These are phyloP conservation scores for Colletotrichum nymphaeae DNA, from an alignment of 2,329 filamentous ascomycete genomes.

Conservation along the genomic window DNA sequence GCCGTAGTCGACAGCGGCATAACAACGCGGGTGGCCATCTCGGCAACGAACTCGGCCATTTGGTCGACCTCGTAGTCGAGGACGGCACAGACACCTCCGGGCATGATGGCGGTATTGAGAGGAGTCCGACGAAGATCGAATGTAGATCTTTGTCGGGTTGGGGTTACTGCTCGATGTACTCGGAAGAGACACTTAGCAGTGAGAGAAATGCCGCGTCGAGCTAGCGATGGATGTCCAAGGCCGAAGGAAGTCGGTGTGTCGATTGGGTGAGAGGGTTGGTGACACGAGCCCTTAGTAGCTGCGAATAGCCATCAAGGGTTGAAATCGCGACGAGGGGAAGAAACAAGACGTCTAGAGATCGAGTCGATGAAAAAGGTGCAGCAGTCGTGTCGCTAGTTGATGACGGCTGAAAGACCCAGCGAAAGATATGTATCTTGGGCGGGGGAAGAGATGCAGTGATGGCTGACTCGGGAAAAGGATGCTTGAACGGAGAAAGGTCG, in stretches of 20 bases:
- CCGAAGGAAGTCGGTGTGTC: not conserved
- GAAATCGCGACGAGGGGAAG: not conserved
- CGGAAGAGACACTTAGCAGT: slow-evolving; percentile 8
- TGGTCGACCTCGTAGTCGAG: slow-evolving; percentile 96
- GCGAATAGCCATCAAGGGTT: slow-evolving; percentile 33
- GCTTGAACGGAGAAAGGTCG: slow-evolving; percentile 6
- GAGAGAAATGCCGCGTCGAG: not conserved
- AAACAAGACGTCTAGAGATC: not conserved
- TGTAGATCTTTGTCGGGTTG: slow-evolving; percentile 50
- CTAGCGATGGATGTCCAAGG: slow-evolving; percentile 6
- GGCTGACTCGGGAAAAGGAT: slow-evolving; percentile 22
- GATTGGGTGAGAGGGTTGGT: slow-evolving; percentile 10
- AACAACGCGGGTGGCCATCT: slow-evolving; percentile 78
- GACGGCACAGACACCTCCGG: slow-evolving; percentile 90
- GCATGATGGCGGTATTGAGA: slow-evolving; percentile 61
- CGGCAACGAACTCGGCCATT: slow-evolving; percentile 95
- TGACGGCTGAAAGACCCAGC: not conserved
- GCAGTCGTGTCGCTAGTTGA: not conserved
- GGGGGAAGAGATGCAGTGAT: slow-evolving; percentile 3
- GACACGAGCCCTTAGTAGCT: slow-evolving; percentile 24
- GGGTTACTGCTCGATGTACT: slow-evolving; percentile 30
- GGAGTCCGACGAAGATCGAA: slow-evolving; percentile 53
- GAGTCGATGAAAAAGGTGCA: not conserved
- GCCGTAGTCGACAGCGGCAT: slow-evolving; percentile 56
- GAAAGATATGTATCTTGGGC: not conserved